Percentiles rank a stretch among this genome's conserved stretches.
phyloP scores from a whole-genome alignment of 2,329 filamentous ascomycete genomes.

The Phialocephala sp. region DNA sequence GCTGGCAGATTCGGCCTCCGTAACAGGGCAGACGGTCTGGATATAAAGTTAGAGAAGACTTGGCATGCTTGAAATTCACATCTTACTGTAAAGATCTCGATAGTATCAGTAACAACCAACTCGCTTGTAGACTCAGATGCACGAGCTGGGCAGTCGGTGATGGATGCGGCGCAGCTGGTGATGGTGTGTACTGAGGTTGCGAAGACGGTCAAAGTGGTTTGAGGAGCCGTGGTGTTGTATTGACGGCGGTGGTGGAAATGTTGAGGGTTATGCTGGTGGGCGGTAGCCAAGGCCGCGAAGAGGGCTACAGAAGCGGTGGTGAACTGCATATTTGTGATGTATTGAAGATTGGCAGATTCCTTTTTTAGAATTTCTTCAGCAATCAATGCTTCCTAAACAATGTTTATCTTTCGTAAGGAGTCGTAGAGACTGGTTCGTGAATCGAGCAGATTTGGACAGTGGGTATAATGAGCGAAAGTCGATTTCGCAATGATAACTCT shows the following conservation, averaged over 20 bases:
- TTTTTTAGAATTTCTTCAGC: constrained; percentile 27
- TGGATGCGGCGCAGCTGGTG: constrained; percentile 47
- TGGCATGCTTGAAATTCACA: background rate
- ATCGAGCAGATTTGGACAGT: constrained; percentile 27
- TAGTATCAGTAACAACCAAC: constrained; percentile 47
- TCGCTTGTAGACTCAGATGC: constrained; percentile 30
- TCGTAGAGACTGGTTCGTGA: constrained; percentile 18
- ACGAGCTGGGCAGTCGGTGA: constrained; percentile 49
- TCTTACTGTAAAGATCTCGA: constrained; percentile 49
- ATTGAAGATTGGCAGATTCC: constrained; percentile 21
- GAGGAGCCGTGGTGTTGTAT: constrained; percentile 32
- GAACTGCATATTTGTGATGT: constrained; percentile 40
- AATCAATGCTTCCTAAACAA: constrained; percentile 37
- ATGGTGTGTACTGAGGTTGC: constrained; percentile 46
- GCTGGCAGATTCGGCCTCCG: constrained; percentile 47
- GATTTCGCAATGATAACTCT: constrained; percentile 40
- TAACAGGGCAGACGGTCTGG: constrained; percentile 55
- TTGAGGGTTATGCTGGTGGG: constrained; percentile 34
- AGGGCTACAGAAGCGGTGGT: constrained; percentile 37
- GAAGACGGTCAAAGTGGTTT: constrained; percentile 49
- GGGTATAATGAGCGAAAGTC: constrained; percentile 42
- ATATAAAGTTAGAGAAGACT: constrained; percentile 1
- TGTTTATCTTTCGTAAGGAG: constrained; percentile 17
- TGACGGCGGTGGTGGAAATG: constrained; percentile 40
- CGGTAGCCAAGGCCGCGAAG: constrained; percentile 44